Percentiles rank a stretch among this genome's conserved stretches.
These are phyloP conservation scores for Chytriomyces confervae DNA, from an alignment of 192 early-diverging fungal genomes.

Conservation along the genomic window DNA sequence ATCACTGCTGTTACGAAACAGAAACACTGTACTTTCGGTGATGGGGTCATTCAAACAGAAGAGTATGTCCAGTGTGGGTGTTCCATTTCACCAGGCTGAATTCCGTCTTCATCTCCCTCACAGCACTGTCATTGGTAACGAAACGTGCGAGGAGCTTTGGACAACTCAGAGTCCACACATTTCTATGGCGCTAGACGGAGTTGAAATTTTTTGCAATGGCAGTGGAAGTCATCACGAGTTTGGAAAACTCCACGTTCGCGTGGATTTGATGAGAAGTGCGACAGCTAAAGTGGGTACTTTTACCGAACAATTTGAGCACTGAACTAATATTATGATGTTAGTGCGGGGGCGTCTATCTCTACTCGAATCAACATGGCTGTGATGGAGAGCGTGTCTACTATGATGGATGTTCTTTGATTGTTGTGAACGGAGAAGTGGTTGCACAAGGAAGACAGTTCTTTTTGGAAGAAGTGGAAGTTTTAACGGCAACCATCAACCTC, in stretches of 20 bases:
- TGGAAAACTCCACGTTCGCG: constrained; percentile 82
- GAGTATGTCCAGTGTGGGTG: constrained; percentile 54
- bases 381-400: constrained; percentile 99
- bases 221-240: constrained; percentile 97
- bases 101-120: neutral
- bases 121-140: constrained; percentile 85
- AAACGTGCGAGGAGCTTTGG: constrained; percentile 98
- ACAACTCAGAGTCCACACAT: constrained; percentile 96
- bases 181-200: constrained; percentile 88
- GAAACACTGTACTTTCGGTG: constrained; percentile 74
- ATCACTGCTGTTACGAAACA: constrained; percentile 85
- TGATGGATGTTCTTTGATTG: constrained; percentile 90
- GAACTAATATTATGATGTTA: constrained; percentile 30
- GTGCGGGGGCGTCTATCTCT: constrained; percentile 94
- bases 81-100: neutral
- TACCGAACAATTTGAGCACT: neutral
- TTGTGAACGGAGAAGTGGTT: constrained; percentile 86
- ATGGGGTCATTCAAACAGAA: constrained; percentile 81
- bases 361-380: constrained; percentile 96
- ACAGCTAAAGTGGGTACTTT: constrained; percentile 73
- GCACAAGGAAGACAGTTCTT: constrained; percentile 94
- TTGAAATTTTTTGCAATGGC: constrained; percentile 96
- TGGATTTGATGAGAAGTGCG: constrained; percentile 89
- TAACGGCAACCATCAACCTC: constrained; percentile 89
- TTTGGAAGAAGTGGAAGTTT: constrained; percentile 91